A percentile compares a stretch with the other conserved stretches of the same genome.
These are phyloP conservation scores for Sechiopsis laciniata DNA, from an alignment of 306 rosid genomes.

Conservation along the genomic window DNA sequence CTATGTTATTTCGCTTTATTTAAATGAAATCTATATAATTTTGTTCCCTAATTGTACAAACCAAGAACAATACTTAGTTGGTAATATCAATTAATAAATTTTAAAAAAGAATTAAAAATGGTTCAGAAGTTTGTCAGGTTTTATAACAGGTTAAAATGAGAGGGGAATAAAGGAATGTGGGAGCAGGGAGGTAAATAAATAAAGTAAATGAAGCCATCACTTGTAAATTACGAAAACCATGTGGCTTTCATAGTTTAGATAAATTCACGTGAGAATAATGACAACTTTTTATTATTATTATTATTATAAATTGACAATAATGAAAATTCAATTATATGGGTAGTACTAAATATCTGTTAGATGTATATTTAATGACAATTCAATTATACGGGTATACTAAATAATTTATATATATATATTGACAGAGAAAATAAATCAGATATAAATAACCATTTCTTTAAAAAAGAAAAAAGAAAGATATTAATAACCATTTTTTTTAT, in stretches of 20 bases:
- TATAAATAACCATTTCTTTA: too few relatives aligned
- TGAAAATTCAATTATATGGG: too few relatives aligned
- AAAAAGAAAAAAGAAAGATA: too few relatives aligned
- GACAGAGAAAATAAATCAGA: too few relatives aligned
- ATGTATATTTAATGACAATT: too few relatives aligned
- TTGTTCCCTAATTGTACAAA: not conserved
- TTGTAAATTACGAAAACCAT: constrained; percentile 3
- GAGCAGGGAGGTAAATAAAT: not conserved
- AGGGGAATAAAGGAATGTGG: constrained; percentile 15
- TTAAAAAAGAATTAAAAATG: not conserved
- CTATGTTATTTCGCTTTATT: too few relatives aligned
- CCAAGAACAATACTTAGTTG: not conserved
- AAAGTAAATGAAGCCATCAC: not conserved
- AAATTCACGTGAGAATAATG: constrained; percentile 14
- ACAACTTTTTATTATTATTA: not conserved
- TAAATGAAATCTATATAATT: too few relatives aligned
- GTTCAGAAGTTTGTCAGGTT: not conserved
- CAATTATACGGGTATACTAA: too few relatives aligned
- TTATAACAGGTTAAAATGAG: not conserved
- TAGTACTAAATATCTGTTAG: too few relatives aligned
- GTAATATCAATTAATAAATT: not conserved
- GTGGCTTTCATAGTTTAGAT: constrained; percentile 7
- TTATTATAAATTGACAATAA: too few relatives aligned
- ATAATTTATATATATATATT: too few relatives aligned
- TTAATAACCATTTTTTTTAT: too few relatives aligned